These are phyloP conservation scores for Torrubiellomyces zombiae DNA, from an alignment of 2,329 filamentous ascomycete species.

Conservation along the genomic window DNA sequence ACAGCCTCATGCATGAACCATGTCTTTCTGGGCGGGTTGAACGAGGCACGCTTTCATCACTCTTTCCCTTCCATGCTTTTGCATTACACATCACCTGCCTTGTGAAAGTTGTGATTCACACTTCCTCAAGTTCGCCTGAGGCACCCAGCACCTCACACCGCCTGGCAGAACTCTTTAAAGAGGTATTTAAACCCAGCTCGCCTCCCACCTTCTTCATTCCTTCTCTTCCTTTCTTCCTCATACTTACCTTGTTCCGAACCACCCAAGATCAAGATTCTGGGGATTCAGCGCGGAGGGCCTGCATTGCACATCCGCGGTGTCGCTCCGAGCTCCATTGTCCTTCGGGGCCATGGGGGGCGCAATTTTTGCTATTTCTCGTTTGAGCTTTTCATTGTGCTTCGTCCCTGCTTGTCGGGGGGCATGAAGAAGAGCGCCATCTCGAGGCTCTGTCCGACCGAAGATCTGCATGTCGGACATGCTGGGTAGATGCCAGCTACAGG, in stretches of 20 bases:
- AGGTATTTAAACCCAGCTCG: slow-evolving; percentile 16
- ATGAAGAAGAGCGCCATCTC: slow-evolving; percentile 22
- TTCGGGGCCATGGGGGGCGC: slow-evolving; percentile 35
- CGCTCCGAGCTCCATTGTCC: slow-evolving; percentile 31
- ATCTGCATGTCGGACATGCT: too few relatives aligned
- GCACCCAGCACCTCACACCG: too few relatives aligned
- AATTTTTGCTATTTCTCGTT: slow-evolving; percentile 39
- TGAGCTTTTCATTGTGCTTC: slow-evolving; percentile 29
- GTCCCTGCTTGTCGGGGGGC: slow-evolving; percentile 18
- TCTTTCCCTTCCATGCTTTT: too few relatives aligned
- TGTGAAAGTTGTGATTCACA: too few relatives aligned
- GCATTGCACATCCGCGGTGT: slow-evolving; percentile 40
- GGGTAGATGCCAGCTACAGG: too few relatives aligned
- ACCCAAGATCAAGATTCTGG: slow-evolving; percentile 28
- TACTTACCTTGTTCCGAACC: slow-evolving; percentile 35
- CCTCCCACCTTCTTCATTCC: slow-evolving; percentile 5
- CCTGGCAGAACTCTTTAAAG: too few relatives aligned
- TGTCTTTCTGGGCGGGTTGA: too few relatives aligned
- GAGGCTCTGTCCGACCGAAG: too few relatives aligned
- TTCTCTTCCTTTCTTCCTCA: slow-evolving; percentile 25
- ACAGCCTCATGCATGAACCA: too few relatives aligned
- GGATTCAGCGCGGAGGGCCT: slow-evolving; percentile 28
- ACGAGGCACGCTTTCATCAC: too few relatives aligned
- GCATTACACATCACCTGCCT: slow-evolving; percentile 36
- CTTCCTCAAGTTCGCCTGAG: slow-evolving; percentile 31